These are phyloP conservation scores for Firmiana major DNA, from an alignment of 345 rosid genomes.

Conservation along the genomic window DNA sequence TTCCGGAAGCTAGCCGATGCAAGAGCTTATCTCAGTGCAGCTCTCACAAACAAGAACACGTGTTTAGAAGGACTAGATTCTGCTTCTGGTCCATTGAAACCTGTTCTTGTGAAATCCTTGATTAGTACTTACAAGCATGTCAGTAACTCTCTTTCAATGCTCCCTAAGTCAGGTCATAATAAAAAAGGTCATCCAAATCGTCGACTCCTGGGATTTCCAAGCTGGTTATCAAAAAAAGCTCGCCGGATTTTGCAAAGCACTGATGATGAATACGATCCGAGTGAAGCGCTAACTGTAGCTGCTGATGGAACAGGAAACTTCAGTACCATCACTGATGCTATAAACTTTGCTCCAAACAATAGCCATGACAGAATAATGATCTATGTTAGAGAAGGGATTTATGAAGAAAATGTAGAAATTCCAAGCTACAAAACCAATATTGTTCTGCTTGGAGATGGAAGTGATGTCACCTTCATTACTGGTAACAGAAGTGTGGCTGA, in stretches of 20 bases:
- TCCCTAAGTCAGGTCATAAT: slow-evolving; percentile 28
- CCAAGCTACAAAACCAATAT: slow-evolving; percentile 67
- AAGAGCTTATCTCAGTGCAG: slow-evolving; percentile 67
- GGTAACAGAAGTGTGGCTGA: slow-evolving; percentile 66
- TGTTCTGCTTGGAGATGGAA: slow-evolving; percentile 72
- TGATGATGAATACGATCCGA: slow-evolving; percentile 48
- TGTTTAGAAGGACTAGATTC: slow-evolving; percentile 79
- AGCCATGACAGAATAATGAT: slow-evolving; percentile 58
- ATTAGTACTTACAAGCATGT: slow-evolving; percentile 58
- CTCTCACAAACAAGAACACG: slow-evolving; percentile 80
- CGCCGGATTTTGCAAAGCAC: slow-evolving; percentile 48
- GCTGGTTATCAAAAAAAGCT: slow-evolving; percentile 49
- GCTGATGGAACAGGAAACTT: slow-evolving; percentile 80
- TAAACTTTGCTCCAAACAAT: slow-evolving; percentile 62
- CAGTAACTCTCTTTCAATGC: slow-evolving; percentile 69
- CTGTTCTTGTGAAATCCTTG: slow-evolving; percentile 45
- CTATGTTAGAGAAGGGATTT: slow-evolving; percentile 57
- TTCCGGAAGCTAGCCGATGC: slow-evolving; percentile 47
- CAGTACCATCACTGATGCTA: slow-evolving; percentile 65
- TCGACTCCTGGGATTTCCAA: slow-evolving; percentile 50
- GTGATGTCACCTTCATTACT: slow-evolving; percentile 52
- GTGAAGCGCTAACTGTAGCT: slow-evolving; percentile 59
- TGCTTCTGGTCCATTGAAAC: slow-evolving; percentile 63
- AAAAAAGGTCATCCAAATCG: slow-evolving; percentile 30
- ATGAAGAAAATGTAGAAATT: slow-evolving; percentile 64